phyloP scores from a whole-genome alignment of 1,284 basidiomycete genomes.

The Pseudozyma sp. region DNA sequence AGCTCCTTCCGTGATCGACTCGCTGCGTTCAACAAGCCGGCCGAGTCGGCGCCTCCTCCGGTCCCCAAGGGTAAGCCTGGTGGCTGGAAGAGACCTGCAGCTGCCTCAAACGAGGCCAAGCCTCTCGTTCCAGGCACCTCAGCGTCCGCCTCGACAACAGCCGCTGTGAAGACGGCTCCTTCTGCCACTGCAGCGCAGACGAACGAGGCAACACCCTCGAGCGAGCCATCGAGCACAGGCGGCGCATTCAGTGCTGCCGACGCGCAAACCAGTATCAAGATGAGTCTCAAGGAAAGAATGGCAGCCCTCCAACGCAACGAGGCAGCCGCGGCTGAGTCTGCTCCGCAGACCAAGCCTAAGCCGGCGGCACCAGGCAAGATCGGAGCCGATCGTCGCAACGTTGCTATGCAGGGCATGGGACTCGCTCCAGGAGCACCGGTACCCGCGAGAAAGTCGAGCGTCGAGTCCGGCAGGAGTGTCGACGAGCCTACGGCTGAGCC shows the following conservation, averaged over 20 bases:
- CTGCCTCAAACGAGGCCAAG: constrained; percentile 46
- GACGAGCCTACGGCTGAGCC: constrained; percentile 8
- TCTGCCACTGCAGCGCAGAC: constrained; percentile 9
- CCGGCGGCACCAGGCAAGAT: constrained; percentile 47
- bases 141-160: constrained; percentile 21
- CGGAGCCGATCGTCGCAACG: constrained; percentile 42
- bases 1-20: constrained; percentile 64
- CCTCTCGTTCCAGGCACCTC: constrained; percentile 55
- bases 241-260: constrained; percentile 62
- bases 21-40: constrained; percentile 67
- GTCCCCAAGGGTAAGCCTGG: constrained; percentile 61
- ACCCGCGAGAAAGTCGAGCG: constrained; percentile 21
- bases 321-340: constrained; percentile 26
- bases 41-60: constrained; percentile 56
- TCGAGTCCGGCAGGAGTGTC: constrained; percentile 6
- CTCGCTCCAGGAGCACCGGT: constrained; percentile 32
- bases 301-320: constrained; percentile 65
- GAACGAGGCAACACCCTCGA: constrained; percentile 12
- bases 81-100: constrained; percentile 63
- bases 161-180: constrained; percentile 12
- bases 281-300: constrained; percentile 68
- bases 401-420: constrained; percentile 52
- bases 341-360: constrained; percentile 44
- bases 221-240: constrained; percentile 19
- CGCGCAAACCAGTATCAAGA: constrained; percentile 66